These are phyloP conservation scores for Xylaria intraflava DNA, from an alignment of 495 filamentous ascomycete genomes.

Conservation along the genomic window DNA sequence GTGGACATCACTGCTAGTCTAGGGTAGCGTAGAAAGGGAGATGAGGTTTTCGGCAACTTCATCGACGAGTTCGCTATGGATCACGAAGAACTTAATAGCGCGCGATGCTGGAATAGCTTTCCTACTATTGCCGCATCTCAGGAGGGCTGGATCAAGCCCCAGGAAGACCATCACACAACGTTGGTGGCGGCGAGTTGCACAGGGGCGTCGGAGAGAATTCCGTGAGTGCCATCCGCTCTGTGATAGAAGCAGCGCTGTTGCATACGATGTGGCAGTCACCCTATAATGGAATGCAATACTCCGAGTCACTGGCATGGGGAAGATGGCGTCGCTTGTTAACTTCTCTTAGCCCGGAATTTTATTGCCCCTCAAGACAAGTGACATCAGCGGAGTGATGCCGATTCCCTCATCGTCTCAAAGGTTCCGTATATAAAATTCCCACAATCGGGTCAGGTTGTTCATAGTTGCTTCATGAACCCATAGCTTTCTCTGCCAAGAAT, in stretches of 20 bases:
- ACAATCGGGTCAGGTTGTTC: neutral
- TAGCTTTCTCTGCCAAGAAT: conserved; percentile 20
- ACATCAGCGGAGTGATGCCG: too few relatives aligned
- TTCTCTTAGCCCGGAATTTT: too few relatives aligned
- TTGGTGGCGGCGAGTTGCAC: neutral
- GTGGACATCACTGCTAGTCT: neutral
- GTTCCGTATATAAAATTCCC: neutral
- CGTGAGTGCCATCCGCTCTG: neutral
- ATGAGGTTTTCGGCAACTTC: neutral
- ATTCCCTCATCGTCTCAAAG: neutral
- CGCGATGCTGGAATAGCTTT: neutral
- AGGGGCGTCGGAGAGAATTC: neutral
- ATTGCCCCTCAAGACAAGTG: too few relatives aligned
- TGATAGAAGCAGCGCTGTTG: too few relatives aligned
- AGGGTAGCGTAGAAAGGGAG: neutral
- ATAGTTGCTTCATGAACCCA: neutral
- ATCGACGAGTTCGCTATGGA: neutral
- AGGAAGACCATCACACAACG: neutral
- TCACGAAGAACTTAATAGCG: too few relatives aligned
- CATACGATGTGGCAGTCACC: neutral
- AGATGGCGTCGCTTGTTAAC: neutral
- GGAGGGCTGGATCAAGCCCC: neutral
- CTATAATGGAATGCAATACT: neutral
- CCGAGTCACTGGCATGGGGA: neutral
- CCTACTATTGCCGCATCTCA: neutral